phyloP scores from a whole-genome alignment of 1,139 yeast genomes.

The Blastobotrys elegans region DNA sequence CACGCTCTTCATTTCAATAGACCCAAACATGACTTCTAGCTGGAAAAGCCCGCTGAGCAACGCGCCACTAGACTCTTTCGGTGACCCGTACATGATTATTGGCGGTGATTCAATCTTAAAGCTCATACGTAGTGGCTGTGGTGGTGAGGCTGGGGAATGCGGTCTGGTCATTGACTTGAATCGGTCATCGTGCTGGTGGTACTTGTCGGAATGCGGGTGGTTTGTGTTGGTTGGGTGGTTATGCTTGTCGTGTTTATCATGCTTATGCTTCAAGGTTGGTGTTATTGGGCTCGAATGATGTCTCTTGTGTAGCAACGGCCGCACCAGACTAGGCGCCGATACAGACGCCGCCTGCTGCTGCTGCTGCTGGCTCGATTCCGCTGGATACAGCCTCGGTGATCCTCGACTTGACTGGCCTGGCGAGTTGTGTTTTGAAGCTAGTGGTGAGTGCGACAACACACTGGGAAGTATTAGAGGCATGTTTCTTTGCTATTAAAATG shows the following conservation, averaged over 20 bases:
- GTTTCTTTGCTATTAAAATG: not conserved
- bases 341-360: conserved; percentile 3
- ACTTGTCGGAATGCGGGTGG: not conserved
- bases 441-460: conserved; percentile 7
- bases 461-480: conserved; percentile 12
- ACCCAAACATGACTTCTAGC: conserved; percentile 30
- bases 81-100: conserved; percentile 71
- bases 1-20: conserved; percentile 49
- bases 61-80: conserved; percentile 79
- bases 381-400: conserved; percentile 7
- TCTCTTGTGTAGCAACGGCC: conserved; percentile 12
- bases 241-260: conserved; percentile 6
- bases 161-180: conserved; percentile 9
- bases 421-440: conserved; percentile 4
- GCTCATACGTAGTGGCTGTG: conserved; percentile 38
- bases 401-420: conserved; percentile 5
- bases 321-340: conserved; percentile 1
- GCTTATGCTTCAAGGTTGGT: conserved; percentile 9
- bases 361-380: not conserved
- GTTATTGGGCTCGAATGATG: conserved; percentile 14
- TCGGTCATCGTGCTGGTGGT: conserved; percentile 1
- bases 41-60: conserved; percentile 66
- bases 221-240: not conserved
- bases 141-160: conserved; percentile 11
- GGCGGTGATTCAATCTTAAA: conserved; percentile 88